Evolutionary conservation across 352 stramenopile species (phyloP).

Genomic region (Globisporangium solare): DNA sequence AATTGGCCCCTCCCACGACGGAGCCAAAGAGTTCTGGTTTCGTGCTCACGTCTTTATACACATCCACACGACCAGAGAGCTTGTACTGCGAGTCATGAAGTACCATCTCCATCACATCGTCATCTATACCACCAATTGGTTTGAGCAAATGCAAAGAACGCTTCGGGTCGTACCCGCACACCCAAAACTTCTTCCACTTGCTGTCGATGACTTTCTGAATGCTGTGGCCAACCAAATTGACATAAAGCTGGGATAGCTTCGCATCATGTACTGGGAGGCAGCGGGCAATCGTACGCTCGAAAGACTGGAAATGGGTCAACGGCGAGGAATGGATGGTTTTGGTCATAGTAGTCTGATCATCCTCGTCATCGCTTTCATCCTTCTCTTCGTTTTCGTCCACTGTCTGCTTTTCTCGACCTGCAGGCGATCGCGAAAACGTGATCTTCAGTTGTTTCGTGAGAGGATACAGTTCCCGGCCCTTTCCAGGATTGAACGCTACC

Average conservation of each 20-base stretch:
- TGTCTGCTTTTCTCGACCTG: background rate
- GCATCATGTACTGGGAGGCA: conserved; percentile 49
- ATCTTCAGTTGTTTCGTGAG: conserved; percentile 72
- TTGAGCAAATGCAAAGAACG: conserved; percentile 60
- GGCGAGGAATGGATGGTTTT: conserved; percentile 68
- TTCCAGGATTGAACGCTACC: conserved; percentile 53
- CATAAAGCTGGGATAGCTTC: conserved; percentile 51
- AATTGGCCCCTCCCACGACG: conserved; percentile 6
- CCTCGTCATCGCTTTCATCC: conserved; percentile 3
- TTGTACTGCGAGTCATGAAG: conserved; percentile 80
- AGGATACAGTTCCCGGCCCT: conserved; percentile 72
- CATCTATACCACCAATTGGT: conserved; percentile 28
- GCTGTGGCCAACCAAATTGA: conserved; percentile 61
- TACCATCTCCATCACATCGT: conserved; percentile 58
- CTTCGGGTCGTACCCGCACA: conserved; percentile 61
- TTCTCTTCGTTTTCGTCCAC: conserved; percentile 2
- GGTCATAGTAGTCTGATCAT: conserved; percentile 6
- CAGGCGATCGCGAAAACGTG: conserved; percentile 14
- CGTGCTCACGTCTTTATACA: conserved; percentile 41
- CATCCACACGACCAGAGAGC: conserved; percentile 36
- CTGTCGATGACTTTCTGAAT: conserved; percentile 75
- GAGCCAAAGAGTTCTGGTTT: conserved; percentile 50
- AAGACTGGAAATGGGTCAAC: conserved; percentile 83
- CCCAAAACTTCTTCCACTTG: conserved; percentile 74
- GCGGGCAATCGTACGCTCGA: conserved; percentile 71